These are phyloP conservation scores for Fusarium brachygibbosum DNA, from an alignment of 2,329 filamentous ascomycete genomes.

Conservation along the genomic window DNA sequence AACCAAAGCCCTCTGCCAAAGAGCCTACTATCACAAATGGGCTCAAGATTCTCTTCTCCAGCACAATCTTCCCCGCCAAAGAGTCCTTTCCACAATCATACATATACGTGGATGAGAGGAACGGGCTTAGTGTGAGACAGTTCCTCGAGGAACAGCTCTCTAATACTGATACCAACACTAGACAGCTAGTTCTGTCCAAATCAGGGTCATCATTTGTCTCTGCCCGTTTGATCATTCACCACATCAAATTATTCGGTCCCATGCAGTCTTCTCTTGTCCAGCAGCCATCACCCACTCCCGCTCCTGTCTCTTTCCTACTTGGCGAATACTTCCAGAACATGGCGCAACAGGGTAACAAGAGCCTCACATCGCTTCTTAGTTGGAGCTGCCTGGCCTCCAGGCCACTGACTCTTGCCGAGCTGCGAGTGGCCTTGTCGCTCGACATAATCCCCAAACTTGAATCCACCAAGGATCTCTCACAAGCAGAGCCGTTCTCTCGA, in stretches of 20 bases:
- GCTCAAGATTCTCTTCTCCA: neutral
- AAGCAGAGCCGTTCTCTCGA: neutral
- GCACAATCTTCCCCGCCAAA: neutral
- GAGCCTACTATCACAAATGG: neutral
- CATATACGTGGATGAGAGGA: slow-evolving; percentile 6
- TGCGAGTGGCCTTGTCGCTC: neutral
- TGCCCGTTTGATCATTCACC: neutral
- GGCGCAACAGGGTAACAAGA: neutral
- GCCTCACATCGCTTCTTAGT: neutral
- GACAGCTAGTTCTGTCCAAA: neutral
- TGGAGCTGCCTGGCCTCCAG: slow-evolving; percentile 2
- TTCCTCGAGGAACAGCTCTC: slow-evolving; percentile 1
- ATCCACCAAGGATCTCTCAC: neutral
- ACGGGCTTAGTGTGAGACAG: neutral
- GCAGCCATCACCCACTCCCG: slow-evolving; percentile 1
- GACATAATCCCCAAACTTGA: neutral
- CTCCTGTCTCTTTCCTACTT: neutral
- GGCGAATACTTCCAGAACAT: slow-evolving; percentile 8
- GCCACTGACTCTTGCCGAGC: neutral
- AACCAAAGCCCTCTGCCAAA: neutral
- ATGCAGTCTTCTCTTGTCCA: slow-evolving; percentile 4
- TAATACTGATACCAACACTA: neutral
- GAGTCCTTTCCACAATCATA: neutral
- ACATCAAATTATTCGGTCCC: slow-evolving; percentile 3
- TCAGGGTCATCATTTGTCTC: neutral